phyloP scores from a whole-genome alignment of 129 eudicot species.

The Ambrosia artemisiifolia region DNA sequence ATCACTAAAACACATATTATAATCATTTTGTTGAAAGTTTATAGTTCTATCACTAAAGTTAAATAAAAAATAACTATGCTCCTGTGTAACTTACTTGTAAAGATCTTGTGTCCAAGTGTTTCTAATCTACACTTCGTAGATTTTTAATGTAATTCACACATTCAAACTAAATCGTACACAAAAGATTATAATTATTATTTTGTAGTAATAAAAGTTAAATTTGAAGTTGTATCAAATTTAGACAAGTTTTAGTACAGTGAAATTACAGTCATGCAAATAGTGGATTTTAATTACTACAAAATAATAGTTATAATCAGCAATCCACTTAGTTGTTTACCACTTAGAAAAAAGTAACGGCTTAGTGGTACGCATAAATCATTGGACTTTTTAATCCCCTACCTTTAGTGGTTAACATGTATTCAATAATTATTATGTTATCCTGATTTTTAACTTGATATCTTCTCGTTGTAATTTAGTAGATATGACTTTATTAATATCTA shows the following conservation, averaged over 20 bases:
- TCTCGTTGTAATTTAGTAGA: no score
- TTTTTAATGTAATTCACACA: no score
- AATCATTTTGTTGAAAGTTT: no score
- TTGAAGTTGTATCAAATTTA: slow-evolving; percentile 14
- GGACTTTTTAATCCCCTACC: neutral
- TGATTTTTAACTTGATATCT: neutral
- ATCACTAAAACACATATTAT: no score
- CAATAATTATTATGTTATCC: slow-evolving; percentile 7
- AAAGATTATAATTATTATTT: no score
- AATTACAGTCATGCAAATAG: neutral
- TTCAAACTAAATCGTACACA: neutral
- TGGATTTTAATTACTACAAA: slow-evolving; percentile 19
- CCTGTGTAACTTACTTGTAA: no score
- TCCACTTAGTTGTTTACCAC: slow-evolving; percentile 28
- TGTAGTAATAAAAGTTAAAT: neutral
- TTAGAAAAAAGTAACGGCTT: neutral
- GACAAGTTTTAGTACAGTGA: slow-evolving; percentile 3
- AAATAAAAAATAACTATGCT: no score
- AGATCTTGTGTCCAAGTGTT: no score
- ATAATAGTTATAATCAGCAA: slow-evolving; percentile 4
- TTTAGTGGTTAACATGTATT: slow-evolving; percentile 3
- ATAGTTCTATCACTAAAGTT: no score
- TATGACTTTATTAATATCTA: neutral
- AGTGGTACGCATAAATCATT: slow-evolving; percentile 25
- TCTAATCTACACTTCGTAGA: no score